Evolutionary conservation across 108 stramenopile species (phyloP), one percentile per base, ranked within the genome.

Genomic region (Schizochytrium sp.): DNA sequence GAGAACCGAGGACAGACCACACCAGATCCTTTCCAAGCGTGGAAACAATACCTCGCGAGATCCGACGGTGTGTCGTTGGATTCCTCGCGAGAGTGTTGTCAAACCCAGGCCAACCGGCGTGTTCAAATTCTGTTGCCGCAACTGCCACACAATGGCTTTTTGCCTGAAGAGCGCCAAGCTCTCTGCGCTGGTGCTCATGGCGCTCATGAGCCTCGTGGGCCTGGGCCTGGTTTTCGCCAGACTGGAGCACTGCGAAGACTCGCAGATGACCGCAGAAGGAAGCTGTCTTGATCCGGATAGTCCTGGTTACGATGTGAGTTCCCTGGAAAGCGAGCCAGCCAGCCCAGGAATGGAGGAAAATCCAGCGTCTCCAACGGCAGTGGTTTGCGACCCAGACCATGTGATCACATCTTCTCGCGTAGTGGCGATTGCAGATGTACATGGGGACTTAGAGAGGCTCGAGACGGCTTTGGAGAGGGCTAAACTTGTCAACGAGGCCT

Each of bases 401-500:
- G 64, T 15, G 64, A 2, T 69, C 10, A 83, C 76, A 8, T 83
- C 76, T 41, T 13, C 59, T 45, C 87, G 87, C 58, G 58, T 88
- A 40, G 87, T 88, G 45, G 87, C 57, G 44, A 60, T 88, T 60
- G 87, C 57, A 15, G 87, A 88, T 45, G 57, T 88, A 0, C 87
- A 60, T 38, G 87, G 87, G 10, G 87, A 88, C 60, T 12, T 59
- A 2, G 87, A 3, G 45, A 28, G 57, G 5, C 58, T 88, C 45
- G 41, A 45, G 0, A 28, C 40, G 57, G 57, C 58, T 4, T 45
- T 88, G 44, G 41, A 15, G 41, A 13, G 4, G 42, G 87, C 87
- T 45, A 60, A 60, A 10, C 87, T 88, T 19, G 58, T 60, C 28
- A 41, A 12, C 28, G 59, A 41, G 59, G 57, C 19, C 3, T 60